Base-by-base conservation (phyloP, 2,329 filamentous ascomycete species). In the Scedosporium minutisporum region DNA sequence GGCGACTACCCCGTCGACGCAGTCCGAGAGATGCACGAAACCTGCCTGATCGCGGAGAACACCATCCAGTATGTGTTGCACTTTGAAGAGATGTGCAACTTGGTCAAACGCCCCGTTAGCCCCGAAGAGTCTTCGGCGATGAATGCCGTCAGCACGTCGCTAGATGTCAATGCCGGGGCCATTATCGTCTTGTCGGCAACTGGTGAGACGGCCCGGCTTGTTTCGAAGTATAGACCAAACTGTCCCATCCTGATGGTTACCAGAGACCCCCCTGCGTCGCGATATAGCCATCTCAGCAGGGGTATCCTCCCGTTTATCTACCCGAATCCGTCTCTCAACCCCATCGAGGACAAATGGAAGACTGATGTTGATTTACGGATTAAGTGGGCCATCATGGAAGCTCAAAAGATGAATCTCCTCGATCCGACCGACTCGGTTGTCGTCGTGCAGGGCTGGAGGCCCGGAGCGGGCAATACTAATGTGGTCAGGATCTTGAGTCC, bases 191-290 rank as follows among this genome's bases (percentile, higher is more conserved):
- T 99, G 70, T 97, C 93, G 70, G 99, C 95, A 62, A 96, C 93
- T 68, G 95, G 95, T 73, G 90, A 90, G 72, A 97, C 93, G 68
- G 95, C 95, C 64, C 91, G 95, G 71, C 87, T 97, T 66, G 83
- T 97, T 68, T 96, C 93, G 81, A 99, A 99, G 83, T 99, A 97
- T 82, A 90, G 95, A 72, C 95, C 95, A 60, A 93, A 97, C 67
- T 97, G 93, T 85, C 95, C 95, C 70, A 97, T 99, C 80, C 93
- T 99, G 82, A 97, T 97, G 93, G 90, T 99, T 67, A 96, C 93
- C 67, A 89, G 95, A 71, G 96, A 89, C 76, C 78, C 86, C 58
- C 86, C 84, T 67, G 91, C 95, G 61, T 89, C 91, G 65, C 85
- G 95, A 78, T 97, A 95, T 78, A 89, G 87, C 68, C 95, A 99